These are phyloP conservation scores for Daucus carota DNA, from an alignment of 129 eudicot genomes.

Conservation along the genomic window DNA sequence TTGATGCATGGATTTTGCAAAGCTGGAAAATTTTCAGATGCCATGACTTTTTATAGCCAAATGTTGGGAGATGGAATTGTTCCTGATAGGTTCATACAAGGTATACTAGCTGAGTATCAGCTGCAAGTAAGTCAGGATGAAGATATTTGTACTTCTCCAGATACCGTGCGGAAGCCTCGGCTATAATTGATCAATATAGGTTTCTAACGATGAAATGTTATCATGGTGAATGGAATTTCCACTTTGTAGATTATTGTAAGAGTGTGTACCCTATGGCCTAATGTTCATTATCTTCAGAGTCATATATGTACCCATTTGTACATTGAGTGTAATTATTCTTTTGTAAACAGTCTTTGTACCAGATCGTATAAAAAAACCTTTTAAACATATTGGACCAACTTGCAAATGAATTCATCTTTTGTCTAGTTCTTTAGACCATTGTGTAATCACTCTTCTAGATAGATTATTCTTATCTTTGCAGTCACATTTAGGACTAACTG, in stretches of 20 bases:
- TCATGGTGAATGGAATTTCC: background rate
- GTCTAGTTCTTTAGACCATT: background rate
- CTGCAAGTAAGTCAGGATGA: slow-evolving; percentile 19
- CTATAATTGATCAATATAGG: background rate
- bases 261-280: background rate
- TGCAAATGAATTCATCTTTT: background rate
- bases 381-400: background rate
- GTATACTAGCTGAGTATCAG: slow-evolving; percentile 29
- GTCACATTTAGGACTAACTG: background rate
- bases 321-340: slow-evolving; percentile 8
- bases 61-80: slow-evolving; percentile 42
- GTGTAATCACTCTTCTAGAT: background rate
- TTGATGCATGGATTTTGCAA: slow-evolving; percentile 54
- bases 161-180: background rate
- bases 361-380: background rate
- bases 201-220: background rate
- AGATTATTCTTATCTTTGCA: background rate
- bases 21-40: slow-evolving; percentile 43
- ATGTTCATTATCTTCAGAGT: background rate
- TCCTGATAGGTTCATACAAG: slow-evolving; percentile 37
- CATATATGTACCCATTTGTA: background rate
- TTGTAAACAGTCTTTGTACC: background rate
- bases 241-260: background rate
- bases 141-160: background rate
- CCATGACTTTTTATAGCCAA: slow-evolving; percentile 28